A percentile compares a stretch with the other conserved stretches of the same genome.
Conservation (phyloP, 169 alveolate species). For the Haemoproteus tartakovskyi region DNA sequence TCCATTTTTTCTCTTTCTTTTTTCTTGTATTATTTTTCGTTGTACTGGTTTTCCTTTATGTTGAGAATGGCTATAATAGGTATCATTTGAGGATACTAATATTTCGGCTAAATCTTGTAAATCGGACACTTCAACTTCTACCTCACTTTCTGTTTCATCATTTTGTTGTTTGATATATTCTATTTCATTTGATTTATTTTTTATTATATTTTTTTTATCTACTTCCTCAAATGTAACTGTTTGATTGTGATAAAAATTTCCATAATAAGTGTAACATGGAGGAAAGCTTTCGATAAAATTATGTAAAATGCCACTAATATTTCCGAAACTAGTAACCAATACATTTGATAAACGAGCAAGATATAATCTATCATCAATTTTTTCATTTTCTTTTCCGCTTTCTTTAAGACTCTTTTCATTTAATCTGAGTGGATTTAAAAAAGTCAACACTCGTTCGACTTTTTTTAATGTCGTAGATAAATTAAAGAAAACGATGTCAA, state of each 20-base stretch:
- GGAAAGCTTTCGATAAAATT: slow-evolving; percentile 58
- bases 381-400: slow-evolving; percentile 29
- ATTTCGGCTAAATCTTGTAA: too few species aligned
- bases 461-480: too few species aligned
- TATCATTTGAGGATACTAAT: too few species aligned
- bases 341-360: slow-evolving; percentile 47
- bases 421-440: too few species aligned
- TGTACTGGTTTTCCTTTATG: not conserved
- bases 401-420: too few species aligned
- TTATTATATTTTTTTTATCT: slow-evolving; percentile 1
- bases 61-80: too few species aligned
- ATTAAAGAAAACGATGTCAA: too few species aligned
- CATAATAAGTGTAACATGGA: slow-evolving; percentile 49
- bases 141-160: not conserved
- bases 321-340: slow-evolving; percentile 18
- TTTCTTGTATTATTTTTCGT: not conserved
- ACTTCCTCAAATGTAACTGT: slow-evolving; percentile 21
- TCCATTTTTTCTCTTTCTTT: slow-evolving; percentile 17
- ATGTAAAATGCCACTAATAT: slow-evolving; percentile 17
- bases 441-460: too few species aligned
- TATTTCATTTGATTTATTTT: not conserved
- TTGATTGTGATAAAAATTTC: slow-evolving; percentile 9
- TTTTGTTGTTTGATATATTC: not conserved
- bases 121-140: not conserved
- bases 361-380: too few species aligned